Conservation (phyloP, 2,329 filamentous ascomycete species). For the Pseudonectria foliicola region DNA sequence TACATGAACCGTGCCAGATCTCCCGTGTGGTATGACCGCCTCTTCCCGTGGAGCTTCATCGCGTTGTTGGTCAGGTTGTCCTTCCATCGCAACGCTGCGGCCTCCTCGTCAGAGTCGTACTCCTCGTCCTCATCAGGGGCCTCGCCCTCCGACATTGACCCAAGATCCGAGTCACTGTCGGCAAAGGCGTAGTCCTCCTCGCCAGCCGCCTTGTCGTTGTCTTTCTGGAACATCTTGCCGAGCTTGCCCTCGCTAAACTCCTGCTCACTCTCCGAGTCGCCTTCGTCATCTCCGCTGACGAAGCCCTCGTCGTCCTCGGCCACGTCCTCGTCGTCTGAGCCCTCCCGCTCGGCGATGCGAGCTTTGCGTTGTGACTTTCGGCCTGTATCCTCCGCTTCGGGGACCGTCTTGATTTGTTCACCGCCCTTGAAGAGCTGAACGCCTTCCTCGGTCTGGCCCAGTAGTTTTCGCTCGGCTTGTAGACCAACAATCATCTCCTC, state of each 20-base stretch:
- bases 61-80: constrained; percentile 74
- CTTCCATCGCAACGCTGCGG: constrained; percentile 77
- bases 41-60: constrained; percentile 60
- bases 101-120: constrained; percentile 57
- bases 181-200: constrained; percentile 81
- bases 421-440: constrained; percentile 82
- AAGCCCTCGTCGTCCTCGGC: constrained; percentile 43
- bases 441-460: constrained; percentile 76
- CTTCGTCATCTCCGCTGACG: constrained; percentile 46
- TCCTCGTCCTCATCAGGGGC: constrained; percentile 43
- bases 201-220: constrained; percentile 42
- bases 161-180: constrained; percentile 93
- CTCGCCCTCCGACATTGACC: constrained; percentile 63
- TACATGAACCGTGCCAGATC: constrained; percentile 89
- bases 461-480: constrained; percentile 71
- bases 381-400: constrained; percentile 49
- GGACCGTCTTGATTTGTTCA: constrained; percentile 53
- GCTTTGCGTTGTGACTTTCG: constrained; percentile 52
- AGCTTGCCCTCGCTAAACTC: constrained; percentile 54
- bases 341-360: constrained; percentile 53
- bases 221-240: constrained; percentile 53
- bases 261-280: constrained; percentile 43
- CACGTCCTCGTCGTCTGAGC: constrained; percentile 47
- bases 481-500: constrained; percentile 91
- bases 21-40: constrained; percentile 65